Base-by-base conservation (phyloP, 192 early-diverging fungal species). In the Coemansia sp. region DNA sequence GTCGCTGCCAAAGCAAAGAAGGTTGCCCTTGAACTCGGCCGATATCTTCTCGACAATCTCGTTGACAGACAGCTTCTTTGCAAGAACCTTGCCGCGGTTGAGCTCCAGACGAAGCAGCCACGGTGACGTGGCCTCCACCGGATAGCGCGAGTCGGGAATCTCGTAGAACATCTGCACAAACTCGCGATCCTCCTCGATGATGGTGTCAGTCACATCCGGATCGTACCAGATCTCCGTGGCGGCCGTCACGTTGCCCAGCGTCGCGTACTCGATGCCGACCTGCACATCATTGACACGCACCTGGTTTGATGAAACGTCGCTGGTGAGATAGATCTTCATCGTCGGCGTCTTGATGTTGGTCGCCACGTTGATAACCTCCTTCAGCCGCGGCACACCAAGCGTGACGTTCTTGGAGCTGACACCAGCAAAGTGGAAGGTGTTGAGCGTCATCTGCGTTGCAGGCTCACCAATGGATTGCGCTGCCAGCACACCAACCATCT, bases 341-440 rank as follows among this genome's bases (percentile, higher is more conserved):
- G 86, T 83, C 15, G 97, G 97, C 37, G 97, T 99, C 75, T 94
- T 95, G 69, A 96, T 92, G 79, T 96, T 95, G 34, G 86, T 93
- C 29, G 97, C 94, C 17, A 97, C 94, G 82, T 97, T 99, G 83
- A 99, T 98, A 61, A 99, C 93, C 83, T 99, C 97, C 85, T 97
- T 97, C 60, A 99, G 74, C 82, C 97, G 93, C 54, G 97, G 97
- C 34, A 99, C 95, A 85, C 97, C 97, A 55, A 92, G 88, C 10
- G 95, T 98, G 10, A 97, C 97, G 70, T 96, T 95, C 84, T 95
- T 96, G 59, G 91, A 92, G 25, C 89, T 87, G 47, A 97, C 94
- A 92, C 97, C 97, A 57, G 97, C 97, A 79, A 91, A 91, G 86
- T 99, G 97, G 92, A 99, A 99, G 44, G 97, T 99, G 68, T 99